Evolutionary conservation across 2,329 filamentous ascomycete genomes (phyloP).

Genomic region (Moelleriella libera): DNA sequence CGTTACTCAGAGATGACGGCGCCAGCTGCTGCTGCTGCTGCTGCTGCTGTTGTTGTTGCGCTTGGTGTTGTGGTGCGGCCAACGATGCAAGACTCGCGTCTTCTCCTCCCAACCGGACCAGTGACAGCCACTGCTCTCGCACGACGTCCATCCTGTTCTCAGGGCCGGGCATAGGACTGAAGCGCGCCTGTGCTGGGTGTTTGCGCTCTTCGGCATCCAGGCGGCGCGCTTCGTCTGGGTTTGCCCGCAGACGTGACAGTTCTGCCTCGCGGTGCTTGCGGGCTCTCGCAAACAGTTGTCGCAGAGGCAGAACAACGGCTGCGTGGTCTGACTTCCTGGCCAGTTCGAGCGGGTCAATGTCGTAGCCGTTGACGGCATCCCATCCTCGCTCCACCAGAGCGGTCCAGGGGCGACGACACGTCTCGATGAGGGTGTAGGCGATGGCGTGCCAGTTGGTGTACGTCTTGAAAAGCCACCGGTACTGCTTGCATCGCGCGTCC

Average conservation of each 20-base stretch:
- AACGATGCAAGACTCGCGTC: not conserved
- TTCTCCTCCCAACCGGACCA: constrained; percentile 24
- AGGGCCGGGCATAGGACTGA: constrained; percentile 31
- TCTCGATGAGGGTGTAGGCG: constrained; percentile 32
- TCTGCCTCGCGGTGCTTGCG: constrained; percentile 36
- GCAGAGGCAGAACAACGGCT: constrained; percentile 38
- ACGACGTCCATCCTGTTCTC: constrained; percentile 30
- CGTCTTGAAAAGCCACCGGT: constrained; percentile 34
- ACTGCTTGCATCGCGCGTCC: constrained; percentile 33
- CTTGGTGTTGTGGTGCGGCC: too few relatives aligned
- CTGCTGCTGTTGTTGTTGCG: too few relatives aligned
- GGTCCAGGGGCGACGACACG: constrained; percentile 31
- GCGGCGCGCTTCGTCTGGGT: constrained; percentile 32
- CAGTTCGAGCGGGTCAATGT: constrained; percentile 25
- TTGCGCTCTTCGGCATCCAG: constrained; percentile 34
- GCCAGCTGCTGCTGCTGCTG: too few relatives aligned
- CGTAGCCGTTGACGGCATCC: constrained; percentile 27
- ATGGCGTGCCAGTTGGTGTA: constrained; percentile 38
- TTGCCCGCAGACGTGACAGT: constrained; percentile 29
- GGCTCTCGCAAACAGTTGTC: constrained; percentile 38
- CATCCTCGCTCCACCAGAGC: constrained; percentile 35
- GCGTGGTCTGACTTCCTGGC: constrained; percentile 29
- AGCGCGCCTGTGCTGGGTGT: constrained; percentile 27
- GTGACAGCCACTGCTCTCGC: constrained; percentile 34
- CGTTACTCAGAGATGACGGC: too few relatives aligned